Evolutionary conservation across 208 protist species (phyloP).

Genomic region (Acanthamoeba royreba): DNA sequence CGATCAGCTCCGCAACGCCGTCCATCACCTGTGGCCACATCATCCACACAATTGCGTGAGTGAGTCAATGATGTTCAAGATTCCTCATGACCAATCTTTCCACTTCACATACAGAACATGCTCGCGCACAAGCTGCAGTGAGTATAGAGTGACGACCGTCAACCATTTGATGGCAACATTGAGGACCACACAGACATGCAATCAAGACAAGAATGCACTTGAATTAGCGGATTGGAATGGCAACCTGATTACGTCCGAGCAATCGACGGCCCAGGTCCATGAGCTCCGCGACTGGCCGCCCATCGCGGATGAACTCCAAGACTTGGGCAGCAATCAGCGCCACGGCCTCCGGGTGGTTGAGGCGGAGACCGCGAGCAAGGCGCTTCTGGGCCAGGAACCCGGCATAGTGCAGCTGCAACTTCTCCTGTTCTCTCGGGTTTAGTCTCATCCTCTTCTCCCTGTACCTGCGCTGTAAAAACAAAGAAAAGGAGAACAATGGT

Average conservation of each 20-base stretch:
- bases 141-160: no score
- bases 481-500: not conserved
- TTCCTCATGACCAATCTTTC: no score
- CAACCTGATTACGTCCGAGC: slow-evolving; percentile 19
- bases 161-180: no score
- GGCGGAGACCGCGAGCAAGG: slow-evolving; percentile 48
- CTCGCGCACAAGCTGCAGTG: no score
- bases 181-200: not conserved
- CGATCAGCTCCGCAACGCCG: slow-evolving; percentile 58
- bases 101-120: no score
- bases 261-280: slow-evolving; percentile 53
- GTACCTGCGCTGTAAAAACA: not conserved
- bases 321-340: slow-evolving; percentile 60
- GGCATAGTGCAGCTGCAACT: not conserved
- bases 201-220: not conserved
- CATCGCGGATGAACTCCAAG: slow-evolving; percentile 55
- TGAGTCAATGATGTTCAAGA: no score
- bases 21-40: slow-evolving; percentile 66
- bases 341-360: slow-evolving; percentile 55
- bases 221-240: not conserved
- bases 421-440: not conserved
- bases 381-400: slow-evolving; percentile 12
- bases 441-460: not conserved
- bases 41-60: no score
- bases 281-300: slow-evolving; percentile 36